These are phyloP conservation scores for Scleroderma bovista DNA, from an alignment of 768 basidiomycete genomes.

Conservation along the genomic window DNA sequence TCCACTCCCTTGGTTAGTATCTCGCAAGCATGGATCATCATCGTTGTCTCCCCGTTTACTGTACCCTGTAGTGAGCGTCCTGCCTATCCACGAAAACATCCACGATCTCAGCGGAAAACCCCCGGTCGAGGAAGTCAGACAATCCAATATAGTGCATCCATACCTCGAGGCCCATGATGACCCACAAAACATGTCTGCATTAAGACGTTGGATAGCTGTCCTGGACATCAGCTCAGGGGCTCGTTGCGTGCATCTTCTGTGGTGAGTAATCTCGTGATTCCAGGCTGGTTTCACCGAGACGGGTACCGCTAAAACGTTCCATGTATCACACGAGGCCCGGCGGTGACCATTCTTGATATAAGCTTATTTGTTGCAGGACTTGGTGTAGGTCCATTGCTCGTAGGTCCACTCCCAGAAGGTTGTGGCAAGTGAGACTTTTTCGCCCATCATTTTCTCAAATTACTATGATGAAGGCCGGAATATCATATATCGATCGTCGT, in stretches of 20 bases:
- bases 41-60: not conserved
- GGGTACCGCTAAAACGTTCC: constrained; percentile 47
- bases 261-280: constrained; percentile 29
- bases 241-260: constrained; percentile 52
- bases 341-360: constrained; percentile 45
- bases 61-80: not conserved
- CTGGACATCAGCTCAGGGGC: constrained; percentile 42
- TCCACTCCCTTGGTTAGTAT: not conserved
- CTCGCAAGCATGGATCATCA: not conserved
- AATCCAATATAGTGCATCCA: constrained; percentile 4
- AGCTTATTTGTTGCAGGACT: constrained; percentile 40
- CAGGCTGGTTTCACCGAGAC: constrained; percentile 61
- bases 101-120: constrained; percentile 6
- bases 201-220: constrained; percentile 46
- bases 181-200: constrained; percentile 34
- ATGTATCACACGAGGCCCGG: constrained; percentile 48
- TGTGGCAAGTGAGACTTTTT: constrained; percentile 15
- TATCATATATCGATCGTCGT: constrained; percentile 57
- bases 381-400: constrained; percentile 28
- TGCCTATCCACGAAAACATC: constrained; percentile 5
- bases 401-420: constrained; percentile 41
- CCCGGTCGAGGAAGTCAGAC: not conserved
- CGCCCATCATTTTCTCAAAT: not conserved
- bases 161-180: constrained; percentile 34
- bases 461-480: constrained; percentile 45